Evolutionary conservation across 441 rosid species (phyloP).

Genomic region (Jatropha multifida): DNA sequence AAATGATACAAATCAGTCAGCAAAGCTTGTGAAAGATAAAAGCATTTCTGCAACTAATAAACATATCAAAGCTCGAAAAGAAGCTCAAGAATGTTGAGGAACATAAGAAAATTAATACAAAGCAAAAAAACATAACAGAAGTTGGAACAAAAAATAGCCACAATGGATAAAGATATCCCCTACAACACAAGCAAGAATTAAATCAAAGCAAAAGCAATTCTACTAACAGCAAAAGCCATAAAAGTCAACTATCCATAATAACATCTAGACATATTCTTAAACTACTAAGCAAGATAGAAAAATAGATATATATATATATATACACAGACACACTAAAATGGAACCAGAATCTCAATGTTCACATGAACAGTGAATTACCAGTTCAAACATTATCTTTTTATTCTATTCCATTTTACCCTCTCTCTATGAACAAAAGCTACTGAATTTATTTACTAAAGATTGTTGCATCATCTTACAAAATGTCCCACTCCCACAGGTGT

Average conservation of each 20-base stretch:
- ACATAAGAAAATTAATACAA: slow-evolving; percentile 4
- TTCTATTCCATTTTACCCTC: no score
- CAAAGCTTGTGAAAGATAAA: slow-evolving; percentile 6
- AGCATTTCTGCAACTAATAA: slow-evolving; percentile 8
- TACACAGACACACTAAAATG: no score
- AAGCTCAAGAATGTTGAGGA: slow-evolving; percentile 6
- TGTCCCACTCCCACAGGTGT: no score
- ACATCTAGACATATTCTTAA: neutral
- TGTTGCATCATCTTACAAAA: no score
- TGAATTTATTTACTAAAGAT: no score
- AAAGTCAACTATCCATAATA: neutral
- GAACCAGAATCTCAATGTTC: no score
- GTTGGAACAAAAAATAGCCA: no score
- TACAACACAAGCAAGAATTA: neutral
- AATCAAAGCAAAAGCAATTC: neutral
- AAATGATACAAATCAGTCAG: slow-evolving; percentile 15
- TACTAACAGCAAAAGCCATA: neutral
- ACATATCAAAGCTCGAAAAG: slow-evolving; percentile 9
- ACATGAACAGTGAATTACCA: no score
- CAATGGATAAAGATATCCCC: neutral
- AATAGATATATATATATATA: no score
- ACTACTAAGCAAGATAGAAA: no score
- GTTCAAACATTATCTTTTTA: no score
- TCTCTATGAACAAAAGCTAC: no score
- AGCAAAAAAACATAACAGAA: neutral